Percentiles rank a stretch among this genome's conserved stretches.
These are phyloP conservation scores for Mrakia blollopis DNA, from an alignment of 768 basidiomycete genomes.

Conservation along the genomic window DNA sequence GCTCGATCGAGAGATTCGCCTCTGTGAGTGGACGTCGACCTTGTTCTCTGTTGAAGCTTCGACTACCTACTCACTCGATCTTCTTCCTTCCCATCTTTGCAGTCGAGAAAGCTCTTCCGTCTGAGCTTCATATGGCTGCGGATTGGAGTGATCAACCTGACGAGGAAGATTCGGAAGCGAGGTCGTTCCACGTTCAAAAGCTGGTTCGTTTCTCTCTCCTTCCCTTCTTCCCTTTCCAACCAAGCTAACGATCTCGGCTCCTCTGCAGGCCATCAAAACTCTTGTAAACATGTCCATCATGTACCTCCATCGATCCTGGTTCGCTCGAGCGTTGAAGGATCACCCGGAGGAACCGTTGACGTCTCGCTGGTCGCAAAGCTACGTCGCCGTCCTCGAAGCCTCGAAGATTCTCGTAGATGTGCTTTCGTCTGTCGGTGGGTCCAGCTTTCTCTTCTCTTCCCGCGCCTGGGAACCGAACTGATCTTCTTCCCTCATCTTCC, in stretches of 20 bases:
- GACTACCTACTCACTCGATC: no score
- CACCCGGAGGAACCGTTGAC: conserved; percentile 22
- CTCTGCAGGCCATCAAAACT: background rate
- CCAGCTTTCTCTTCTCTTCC: no score
- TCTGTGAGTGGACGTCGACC: background rate
- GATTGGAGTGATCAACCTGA: background rate
- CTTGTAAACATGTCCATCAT: conserved; percentile 1
- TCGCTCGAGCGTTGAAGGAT: conserved; percentile 18
- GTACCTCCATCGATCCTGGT: conserved; percentile 23
- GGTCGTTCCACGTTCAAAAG: background rate
- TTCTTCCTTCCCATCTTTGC: no score
- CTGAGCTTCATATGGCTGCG: background rate
- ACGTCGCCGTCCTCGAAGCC: conserved; percentile 11
- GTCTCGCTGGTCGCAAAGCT: background rate
- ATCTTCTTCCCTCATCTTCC: background rate
- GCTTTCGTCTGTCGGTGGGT: background rate
- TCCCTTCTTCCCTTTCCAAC: no score
- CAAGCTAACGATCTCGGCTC: no score
- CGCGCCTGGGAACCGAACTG: background rate
- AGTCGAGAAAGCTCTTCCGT: background rate
- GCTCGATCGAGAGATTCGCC: conserved; percentile 24
- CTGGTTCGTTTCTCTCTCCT: background rate
- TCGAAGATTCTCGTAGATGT: background rate
- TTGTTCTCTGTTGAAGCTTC: no score
- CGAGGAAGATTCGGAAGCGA: background rate